Percentiles rank a stretch among this genome's conserved stretches.
phyloP scores from a whole-genome alignment of 164 flowering plant genomes.

The Aristolochia fimbriata region DNA sequence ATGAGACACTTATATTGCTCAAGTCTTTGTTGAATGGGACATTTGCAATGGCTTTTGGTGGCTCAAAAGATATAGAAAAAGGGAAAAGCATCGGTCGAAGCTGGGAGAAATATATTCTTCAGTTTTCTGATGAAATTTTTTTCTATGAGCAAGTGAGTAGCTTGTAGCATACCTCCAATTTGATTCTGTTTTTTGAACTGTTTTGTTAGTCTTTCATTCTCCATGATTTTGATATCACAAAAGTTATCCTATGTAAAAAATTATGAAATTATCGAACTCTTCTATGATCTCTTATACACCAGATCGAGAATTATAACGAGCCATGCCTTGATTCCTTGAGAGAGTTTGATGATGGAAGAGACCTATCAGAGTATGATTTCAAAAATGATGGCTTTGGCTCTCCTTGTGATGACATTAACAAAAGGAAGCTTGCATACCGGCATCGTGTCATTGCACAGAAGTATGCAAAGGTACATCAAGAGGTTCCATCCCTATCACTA shows the following conservation, averaged over 20 bases:
- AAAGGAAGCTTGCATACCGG: slow-evolving; percentile 73
- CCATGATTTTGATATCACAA: too few relatives aligned
- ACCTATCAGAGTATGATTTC: slow-evolving; percentile 76
- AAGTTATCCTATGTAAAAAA: too few relatives aligned
- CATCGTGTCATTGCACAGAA: slow-evolving; percentile 55
- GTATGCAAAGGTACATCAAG: slow-evolving; percentile 51
- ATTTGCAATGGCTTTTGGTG: slow-evolving; percentile 61
- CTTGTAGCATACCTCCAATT: neutral
- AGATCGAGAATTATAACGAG: slow-evolving; percentile 77
- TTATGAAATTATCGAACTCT: neutral
- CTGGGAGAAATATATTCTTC: slow-evolving; percentile 78
- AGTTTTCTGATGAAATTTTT: slow-evolving; percentile 59
- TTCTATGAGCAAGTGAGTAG: slow-evolving; percentile 72
- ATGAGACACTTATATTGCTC: slow-evolving; percentile 87
- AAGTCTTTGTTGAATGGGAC: slow-evolving; percentile 76
- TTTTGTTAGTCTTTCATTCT: too few relatives aligned
- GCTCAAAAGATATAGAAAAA: slow-evolving; percentile 57
- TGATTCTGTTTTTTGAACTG: too few relatives aligned
- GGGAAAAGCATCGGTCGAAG: slow-evolving; percentile 72
- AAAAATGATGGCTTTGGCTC: slow-evolving; percentile 48
- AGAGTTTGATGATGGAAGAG: slow-evolving; percentile 69
- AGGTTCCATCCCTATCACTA: neutral
- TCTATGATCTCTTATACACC: slow-evolving; percentile 7
- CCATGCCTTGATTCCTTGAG: slow-evolving; percentile 63
- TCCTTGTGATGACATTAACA: slow-evolving; percentile 50